Base-by-base conservation (phyloP, 1,284 basidiomycete species). In the Wolfiporia cocos region DNA sequence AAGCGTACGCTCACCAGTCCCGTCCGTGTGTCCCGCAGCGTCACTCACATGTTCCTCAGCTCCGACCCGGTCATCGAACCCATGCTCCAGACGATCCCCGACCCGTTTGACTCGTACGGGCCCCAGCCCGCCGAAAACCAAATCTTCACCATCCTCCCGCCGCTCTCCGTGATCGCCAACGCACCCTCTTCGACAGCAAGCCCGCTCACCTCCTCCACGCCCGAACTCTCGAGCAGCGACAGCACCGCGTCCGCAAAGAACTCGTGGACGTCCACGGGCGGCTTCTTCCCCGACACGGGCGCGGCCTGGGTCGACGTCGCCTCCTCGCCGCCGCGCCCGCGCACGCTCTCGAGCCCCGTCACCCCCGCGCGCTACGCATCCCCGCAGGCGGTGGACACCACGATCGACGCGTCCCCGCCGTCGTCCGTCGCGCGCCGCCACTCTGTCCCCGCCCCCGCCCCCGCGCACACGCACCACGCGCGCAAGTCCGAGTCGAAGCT, bases 71-170 rank as follows among this genome's bases (percentile, higher is more conserved):
- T 92, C 39, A 80, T 97, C 47, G 92, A 96, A 61, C 86, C 86
- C 3, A 86, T 97, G 76, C 72, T 96, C 3, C 84, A 92, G 57
- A 76, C 83, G 5, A 79, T 95, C 34, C 92, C 92, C 10, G 93
- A 97, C 62, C 91, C 93, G 18, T 96, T 96, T 50, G 89, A 94
- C 52, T 78, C 88, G 0, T 96, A 96, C 56, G 92, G 91, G 9
- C 88, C 89, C 12, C 81, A 86, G 2, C 87, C 86, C 52, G 74
- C 87, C 40, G 88, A 93, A 58, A 86, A 92, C 52, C 85, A 93
- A 58, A 94, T 97, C 52, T 95, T 96, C 65, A 88, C 81, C 56
- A 94, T 97, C 47, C 74, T 94, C 2, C 79, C 88, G 15, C 91
- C 91, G 21, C 75, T 85, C 41, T 87, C 84, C 28, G 84, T 86